These are phyloP conservation scores for Lanmaoa pseudosensibilis DNA, from an alignment of 768 basidiomycete species.

Conservation along the genomic window DNA sequence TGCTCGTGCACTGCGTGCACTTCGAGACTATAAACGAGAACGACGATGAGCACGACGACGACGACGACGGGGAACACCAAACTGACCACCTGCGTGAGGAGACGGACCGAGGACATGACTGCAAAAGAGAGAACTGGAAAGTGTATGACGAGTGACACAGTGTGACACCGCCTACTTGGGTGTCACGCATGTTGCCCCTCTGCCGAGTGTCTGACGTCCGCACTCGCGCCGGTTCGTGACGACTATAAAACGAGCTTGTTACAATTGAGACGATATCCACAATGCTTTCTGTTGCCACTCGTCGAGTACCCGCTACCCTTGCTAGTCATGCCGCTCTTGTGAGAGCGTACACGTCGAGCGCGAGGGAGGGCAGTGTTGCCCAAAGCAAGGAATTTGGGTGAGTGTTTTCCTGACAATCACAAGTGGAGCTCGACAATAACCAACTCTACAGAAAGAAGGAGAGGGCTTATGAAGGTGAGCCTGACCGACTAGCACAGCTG, in stretches of 20 bases:
- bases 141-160: conserved; percentile 46
- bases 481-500: conserved; percentile 1
- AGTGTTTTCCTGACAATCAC: conserved; percentile 12
- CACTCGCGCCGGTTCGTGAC: not conserved
- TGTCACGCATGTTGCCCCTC: conserved; percentile 23
- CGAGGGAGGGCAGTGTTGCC: conserved; percentile 58
- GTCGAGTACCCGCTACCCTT: conserved; percentile 42
- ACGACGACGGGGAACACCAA: not conserved
- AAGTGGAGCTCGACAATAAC: not conserved
- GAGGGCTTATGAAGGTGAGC: conserved; percentile 62
- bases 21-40: conserved; percentile 34
- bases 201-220: too few species aligned
- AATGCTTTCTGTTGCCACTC: conserved; percentile 31
- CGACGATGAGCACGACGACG: conserved; percentile 10
- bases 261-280: not conserved
- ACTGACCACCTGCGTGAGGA: conserved; percentile 58
- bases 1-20: conserved; percentile 51
- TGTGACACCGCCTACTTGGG: conserved; percentile 27
- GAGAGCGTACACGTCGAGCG: conserved; percentile 39
- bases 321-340: conserved; percentile 35
- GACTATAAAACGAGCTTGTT: not conserved
- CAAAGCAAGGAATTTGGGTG: conserved; percentile 64
- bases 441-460: conserved; percentile 60
- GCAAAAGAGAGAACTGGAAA: conserved; percentile 40
- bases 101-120: conserved; percentile 57